These are phyloP conservation scores for Phytophthora melonis DNA, from an alignment of 352 stramenopile genomes.

Conservation along the genomic window DNA sequence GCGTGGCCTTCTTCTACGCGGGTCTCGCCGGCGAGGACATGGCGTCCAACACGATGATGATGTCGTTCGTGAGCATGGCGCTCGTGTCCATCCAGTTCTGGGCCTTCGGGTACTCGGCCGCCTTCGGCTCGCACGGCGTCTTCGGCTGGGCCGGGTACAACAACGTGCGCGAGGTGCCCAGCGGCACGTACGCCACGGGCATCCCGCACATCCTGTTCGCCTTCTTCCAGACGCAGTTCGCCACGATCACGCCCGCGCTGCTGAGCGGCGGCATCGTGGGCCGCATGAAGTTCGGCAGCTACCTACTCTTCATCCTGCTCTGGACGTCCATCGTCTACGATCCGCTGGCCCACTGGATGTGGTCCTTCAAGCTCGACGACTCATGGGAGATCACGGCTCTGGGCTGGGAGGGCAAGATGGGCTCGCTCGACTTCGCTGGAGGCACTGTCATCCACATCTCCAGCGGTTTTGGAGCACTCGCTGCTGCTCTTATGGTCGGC, in stretches of 20 bases:
- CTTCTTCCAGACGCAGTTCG: constrained; percentile 89
- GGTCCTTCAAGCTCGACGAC: constrained; percentile 71
- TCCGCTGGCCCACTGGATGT: constrained; percentile 87
- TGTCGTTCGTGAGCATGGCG: constrained; percentile 82
- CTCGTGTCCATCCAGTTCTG: constrained; percentile 88
- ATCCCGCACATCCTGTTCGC: constrained; percentile 83
- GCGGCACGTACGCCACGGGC: constrained; percentile 59
- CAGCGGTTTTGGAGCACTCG: constrained; percentile 78
- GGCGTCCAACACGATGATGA: constrained; percentile 88
- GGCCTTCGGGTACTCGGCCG: constrained; percentile 79
- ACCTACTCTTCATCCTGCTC: constrained; percentile 79
- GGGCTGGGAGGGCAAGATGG: constrained; percentile 78
- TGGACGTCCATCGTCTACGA: constrained; percentile 89
- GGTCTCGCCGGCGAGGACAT: constrained; percentile 79
- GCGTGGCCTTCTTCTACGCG: constrained; percentile 73
- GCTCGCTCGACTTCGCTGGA: constrained; percentile 80
- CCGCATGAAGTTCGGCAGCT: constrained; percentile 84
- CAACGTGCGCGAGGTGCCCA: constrained; percentile 57
- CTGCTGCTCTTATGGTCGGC: constrained; percentile 72
- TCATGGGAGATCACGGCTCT: constrained; percentile 51
- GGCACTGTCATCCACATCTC: constrained; percentile 88
- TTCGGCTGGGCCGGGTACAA: constrained; percentile 75
- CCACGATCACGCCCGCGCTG: constrained; percentile 80
- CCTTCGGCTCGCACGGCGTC: constrained; percentile 69
- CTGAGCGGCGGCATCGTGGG: constrained; percentile 84